phyloP scores from a whole-genome alignment of 805 yeast genomes.

The Ascoidea rubescens region DNA sequence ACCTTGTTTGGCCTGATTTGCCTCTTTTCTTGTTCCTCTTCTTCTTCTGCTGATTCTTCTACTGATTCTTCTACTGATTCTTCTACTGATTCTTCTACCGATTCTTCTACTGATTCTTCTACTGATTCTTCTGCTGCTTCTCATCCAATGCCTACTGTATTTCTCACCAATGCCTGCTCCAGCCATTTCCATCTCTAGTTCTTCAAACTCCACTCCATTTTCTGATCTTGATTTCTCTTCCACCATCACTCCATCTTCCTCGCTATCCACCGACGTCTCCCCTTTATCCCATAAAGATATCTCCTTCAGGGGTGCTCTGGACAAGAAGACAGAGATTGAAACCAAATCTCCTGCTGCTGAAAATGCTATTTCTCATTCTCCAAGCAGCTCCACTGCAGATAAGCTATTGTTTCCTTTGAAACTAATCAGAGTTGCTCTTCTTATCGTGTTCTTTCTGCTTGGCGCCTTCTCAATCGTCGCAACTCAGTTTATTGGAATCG shows the following conservation, averaged over 20 bases:
- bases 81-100: not conserved
- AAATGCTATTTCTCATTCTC: not conserved
- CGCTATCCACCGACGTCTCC: no score
- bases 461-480: constrained; percentile 31
- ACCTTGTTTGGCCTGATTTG: not conserved
- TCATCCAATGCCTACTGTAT: not conserved
- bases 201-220: no score
- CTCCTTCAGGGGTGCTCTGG: not conserved
- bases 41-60: not conserved
- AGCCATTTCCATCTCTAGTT: no score
- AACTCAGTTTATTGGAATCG: constrained; percentile 28
- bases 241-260: no score
- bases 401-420: constrained; percentile 12
- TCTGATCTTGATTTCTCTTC: no score
- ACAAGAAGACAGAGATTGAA: not conserved
- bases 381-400: not conserved
- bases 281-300: no score
- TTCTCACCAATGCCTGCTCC: not conserved
- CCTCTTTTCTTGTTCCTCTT: not conserved
- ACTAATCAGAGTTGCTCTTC: constrained; percentile 13
- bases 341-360: not conserved
- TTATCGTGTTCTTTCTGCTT: constrained; percentile 16
- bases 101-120: not conserved
- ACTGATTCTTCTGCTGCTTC: not conserved
- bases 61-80: not conserved